These are phyloP conservation scores for Comarum palustre DNA, from an alignment of 306 rosid genomes.

Conservation along the genomic window DNA sequence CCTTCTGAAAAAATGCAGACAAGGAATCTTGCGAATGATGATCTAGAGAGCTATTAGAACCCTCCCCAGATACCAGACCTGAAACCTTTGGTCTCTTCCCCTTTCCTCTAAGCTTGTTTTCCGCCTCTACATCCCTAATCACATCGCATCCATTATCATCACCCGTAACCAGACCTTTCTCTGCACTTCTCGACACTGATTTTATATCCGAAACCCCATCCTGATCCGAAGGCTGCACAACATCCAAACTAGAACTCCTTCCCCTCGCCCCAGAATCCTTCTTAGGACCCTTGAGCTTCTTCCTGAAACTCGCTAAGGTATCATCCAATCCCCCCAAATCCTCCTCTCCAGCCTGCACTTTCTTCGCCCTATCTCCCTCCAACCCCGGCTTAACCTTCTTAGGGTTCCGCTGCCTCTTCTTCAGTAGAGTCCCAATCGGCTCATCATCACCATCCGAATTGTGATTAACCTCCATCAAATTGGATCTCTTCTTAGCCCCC, in stretches of 20 bases:
- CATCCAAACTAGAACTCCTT: slow-evolving; percentile 37
- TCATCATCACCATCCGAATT: slow-evolving; percentile 63
- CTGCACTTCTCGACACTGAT: slow-evolving; percentile 14
- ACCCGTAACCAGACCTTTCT: slow-evolving; percentile 17
- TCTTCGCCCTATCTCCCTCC: slow-evolving; percentile 43
- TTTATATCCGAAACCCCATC: slow-evolving; percentile 28
- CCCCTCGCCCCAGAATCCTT: slow-evolving; percentile 58
- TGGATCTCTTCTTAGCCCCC: slow-evolving; percentile 57
- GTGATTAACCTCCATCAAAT: slow-evolving; percentile 44
- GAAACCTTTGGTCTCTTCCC: slow-evolving; percentile 30
- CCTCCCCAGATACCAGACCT: slow-evolving; percentile 37
- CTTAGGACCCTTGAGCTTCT: slow-evolving; percentile 88
- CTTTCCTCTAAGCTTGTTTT: slow-evolving; percentile 28
- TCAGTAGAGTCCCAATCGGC: slow-evolving; percentile 80
- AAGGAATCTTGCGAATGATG: slow-evolving; percentile 50
- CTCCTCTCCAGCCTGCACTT: slow-evolving; percentile 37
- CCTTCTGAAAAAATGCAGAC: slow-evolving; percentile 48
- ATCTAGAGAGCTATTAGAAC: slow-evolving; percentile 34
- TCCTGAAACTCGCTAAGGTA: slow-evolving; percentile 88
- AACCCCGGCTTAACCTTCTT: slow-evolving; percentile 46
- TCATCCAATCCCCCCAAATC: slow-evolving; percentile 79
- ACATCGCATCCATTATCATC: slow-evolving; percentile 26
- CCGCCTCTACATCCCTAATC: slow-evolving; percentile 26
- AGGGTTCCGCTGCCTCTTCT: slow-evolving; percentile 52
- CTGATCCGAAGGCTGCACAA: slow-evolving; percentile 33